Percentiles rank a stretch among this genome's conserved stretches.
Conservation (phyloP, 2,329 filamentous ascomycete genomes). For the Elsinoe perseae region DNA sequence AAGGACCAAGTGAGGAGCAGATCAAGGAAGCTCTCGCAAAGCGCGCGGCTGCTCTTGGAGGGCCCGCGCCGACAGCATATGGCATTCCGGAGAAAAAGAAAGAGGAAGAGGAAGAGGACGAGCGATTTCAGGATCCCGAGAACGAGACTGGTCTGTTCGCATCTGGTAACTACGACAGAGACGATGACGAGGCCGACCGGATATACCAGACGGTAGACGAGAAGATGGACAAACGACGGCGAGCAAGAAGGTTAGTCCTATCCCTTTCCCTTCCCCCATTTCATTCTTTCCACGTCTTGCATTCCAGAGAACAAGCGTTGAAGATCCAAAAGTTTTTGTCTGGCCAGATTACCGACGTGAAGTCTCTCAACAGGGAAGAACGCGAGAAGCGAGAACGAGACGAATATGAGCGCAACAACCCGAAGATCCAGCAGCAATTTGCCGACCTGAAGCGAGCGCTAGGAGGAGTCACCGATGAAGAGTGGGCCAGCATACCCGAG, state of each 20-base stretch:
- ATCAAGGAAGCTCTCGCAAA: conserved; percentile 97
- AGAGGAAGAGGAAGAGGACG: conserved; percentile 65
- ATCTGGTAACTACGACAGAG: conserved; percentile 90
- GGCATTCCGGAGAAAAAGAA: conserved; percentile 63
- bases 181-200: conserved; percentile 93
- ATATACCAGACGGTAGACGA: conserved; percentile 96
- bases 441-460: conserved; percentile 89
- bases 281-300: conserved; percentile 20
- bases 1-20: conserved; percentile 93
- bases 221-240: conserved; percentile 87
- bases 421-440: conserved; percentile 97
- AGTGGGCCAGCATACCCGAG: conserved; percentile 92
- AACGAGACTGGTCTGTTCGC: conserved; percentile 95
- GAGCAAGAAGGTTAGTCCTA: conserved; percentile 70
- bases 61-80: conserved; percentile 63
- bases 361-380: conserved; percentile 68
- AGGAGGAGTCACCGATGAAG: conserved; percentile 81
- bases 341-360: conserved; percentile 73
- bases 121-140: conserved; percentile 88
- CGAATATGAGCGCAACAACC: conserved; percentile 94
- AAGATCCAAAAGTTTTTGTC: conserved; percentile 42
- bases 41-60: conserved; percentile 73
- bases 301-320: conserved; percentile 26
- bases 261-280: conserved; percentile 17
- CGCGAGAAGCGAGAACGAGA: conserved; percentile 85